These are phyloP conservation scores for Ziziphus jujuba DNA, from an alignment of 306 rosid species.

Conservation along the genomic window DNA sequence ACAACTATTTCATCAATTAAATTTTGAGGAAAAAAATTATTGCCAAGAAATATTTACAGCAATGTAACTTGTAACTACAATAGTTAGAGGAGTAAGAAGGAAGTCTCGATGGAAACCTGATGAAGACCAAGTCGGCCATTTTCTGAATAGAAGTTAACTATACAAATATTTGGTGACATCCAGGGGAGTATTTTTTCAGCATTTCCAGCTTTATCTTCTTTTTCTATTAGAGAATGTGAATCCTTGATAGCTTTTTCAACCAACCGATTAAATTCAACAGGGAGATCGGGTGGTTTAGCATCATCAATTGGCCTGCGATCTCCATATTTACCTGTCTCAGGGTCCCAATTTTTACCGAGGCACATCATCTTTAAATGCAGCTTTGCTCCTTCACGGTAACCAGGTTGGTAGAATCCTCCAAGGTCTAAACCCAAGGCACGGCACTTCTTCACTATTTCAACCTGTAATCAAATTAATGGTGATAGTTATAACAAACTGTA, in stretches of 20 bases:
- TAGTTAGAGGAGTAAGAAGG: background rate
- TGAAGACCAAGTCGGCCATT: conserved; percentile 77
- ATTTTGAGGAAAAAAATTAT: background rate
- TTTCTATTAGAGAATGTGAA: conserved; percentile 26
- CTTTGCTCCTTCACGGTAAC: conserved; percentile 51
- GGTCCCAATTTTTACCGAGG: conserved; percentile 86
- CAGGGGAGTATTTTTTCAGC: conserved; percentile 32
- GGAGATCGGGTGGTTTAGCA: conserved; percentile 53
- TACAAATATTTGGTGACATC: conserved; percentile 59
- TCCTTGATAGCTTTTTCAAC: conserved; percentile 46
- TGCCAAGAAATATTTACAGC: background rate
- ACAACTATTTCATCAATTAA: background rate
- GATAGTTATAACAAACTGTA: background rate
- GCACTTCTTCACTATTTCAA: conserved; percentile 52
- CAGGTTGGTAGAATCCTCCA: conserved; percentile 91
- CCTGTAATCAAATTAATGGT: conserved; percentile 13
- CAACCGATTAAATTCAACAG: conserved; percentile 36
- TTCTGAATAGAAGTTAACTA: conserved; percentile 63
- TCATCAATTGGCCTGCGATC: conserved; percentile 49
- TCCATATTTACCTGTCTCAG: conserved; percentile 45
- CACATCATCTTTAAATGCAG: conserved; percentile 85
- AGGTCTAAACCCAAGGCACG: conserved; percentile 49
- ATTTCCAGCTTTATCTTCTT: conserved; percentile 18
- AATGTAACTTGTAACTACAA: background rate
- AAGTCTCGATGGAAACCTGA: conserved; percentile 43